Percentiles rank a stretch among this genome's conserved stretches.
Evolutionary conservation across 495 filamentous ascomycete genomes (phyloP).

Genomic region (Apiosordaria backusii): DNA sequence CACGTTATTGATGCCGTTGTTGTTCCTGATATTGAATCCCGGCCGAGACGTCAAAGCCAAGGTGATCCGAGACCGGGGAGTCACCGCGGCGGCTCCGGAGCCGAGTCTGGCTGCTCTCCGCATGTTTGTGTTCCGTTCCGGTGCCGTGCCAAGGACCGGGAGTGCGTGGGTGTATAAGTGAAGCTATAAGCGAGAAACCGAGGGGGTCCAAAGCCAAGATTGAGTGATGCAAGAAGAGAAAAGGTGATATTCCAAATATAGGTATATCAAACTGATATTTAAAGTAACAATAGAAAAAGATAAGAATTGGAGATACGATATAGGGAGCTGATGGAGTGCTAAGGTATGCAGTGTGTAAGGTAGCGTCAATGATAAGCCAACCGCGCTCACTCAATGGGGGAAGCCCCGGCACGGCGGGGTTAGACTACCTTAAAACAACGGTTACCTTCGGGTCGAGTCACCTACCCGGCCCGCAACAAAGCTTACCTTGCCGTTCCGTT

Average conservation of each 20-base stretch:
- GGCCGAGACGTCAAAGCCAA: background rate
- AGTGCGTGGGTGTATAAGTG: background rate
- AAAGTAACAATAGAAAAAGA: background rate
- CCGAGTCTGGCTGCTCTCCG: background rate
- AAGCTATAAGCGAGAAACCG: background rate
- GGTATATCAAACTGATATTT: too few relatives aligned
- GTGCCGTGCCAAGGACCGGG: background rate
- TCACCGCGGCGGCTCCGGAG: background rate
- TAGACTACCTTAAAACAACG: background rate
- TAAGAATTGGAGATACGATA: background rate
- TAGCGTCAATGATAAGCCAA: background rate
- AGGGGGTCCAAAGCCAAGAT: too few relatives aligned
- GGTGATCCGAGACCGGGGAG: background rate
- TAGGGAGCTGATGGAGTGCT: background rate
- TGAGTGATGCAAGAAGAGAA: background rate
- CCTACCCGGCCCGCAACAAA: background rate
- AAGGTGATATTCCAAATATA: background rate
- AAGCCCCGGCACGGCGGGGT: background rate
- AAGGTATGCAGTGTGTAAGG: background rate
- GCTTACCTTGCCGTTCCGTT: background rate
- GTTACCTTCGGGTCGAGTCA: background rate
- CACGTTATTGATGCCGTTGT: too few relatives aligned
- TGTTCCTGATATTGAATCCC: background rate
- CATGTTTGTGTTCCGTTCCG: background rate
- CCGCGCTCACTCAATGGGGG: too few relatives aligned